Percentiles rank a stretch among this genome's conserved stretches.
Conservation (phyloP, 345 rosid species). For the Crucihimalaya himalaica region DNA sequence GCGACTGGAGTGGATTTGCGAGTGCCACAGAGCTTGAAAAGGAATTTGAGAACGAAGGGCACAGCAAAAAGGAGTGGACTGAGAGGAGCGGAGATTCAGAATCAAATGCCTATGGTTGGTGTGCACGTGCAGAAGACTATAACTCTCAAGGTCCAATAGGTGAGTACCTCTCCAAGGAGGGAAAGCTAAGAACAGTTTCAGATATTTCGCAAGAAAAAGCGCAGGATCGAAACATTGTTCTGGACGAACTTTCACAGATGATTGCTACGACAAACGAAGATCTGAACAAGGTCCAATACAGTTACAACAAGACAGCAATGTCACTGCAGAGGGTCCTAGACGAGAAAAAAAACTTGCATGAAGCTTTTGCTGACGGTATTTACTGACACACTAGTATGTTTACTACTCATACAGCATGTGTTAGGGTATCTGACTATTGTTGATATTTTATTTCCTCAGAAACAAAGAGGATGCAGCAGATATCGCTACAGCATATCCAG, state of each 20-base stretch:
- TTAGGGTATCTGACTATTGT: conserved; percentile 11
- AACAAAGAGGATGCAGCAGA: conserved; percentile 76
- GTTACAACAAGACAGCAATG: conserved; percentile 61
- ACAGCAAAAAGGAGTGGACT: conserved; percentile 61
- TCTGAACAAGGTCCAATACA: conserved; percentile 52
- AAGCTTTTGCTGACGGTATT: conserved; percentile 69
- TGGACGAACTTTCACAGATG: conserved; percentile 52
- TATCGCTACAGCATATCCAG: conserved; percentile 59
- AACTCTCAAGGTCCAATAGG: conserved; percentile 64
- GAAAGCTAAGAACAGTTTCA: conserved; percentile 57
- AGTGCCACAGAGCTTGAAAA: conserved; percentile 68
- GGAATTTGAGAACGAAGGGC: conserved; percentile 50
- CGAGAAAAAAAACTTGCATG: conserved; percentile 67
- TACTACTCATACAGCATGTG: neutral
- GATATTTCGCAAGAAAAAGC: conserved; percentile 53
- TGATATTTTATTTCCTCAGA: conserved; percentile 47
- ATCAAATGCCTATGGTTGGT: conserved; percentile 65
- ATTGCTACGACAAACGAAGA: conserved; percentile 69
- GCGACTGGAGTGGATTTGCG: conserved; percentile 64
- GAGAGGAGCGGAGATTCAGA: conserved; percentile 41
- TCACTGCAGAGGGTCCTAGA: conserved; percentile 64
- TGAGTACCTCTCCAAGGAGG: conserved; percentile 60
- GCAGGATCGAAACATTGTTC: conserved; percentile 46
- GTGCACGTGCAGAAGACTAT: conserved; percentile 74
- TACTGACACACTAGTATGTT: conserved; percentile 4